These are phyloP conservation scores for Fusarium sororula DNA, from an alignment of 2,329 filamentous ascomycete species.

Conservation along the genomic window DNA sequence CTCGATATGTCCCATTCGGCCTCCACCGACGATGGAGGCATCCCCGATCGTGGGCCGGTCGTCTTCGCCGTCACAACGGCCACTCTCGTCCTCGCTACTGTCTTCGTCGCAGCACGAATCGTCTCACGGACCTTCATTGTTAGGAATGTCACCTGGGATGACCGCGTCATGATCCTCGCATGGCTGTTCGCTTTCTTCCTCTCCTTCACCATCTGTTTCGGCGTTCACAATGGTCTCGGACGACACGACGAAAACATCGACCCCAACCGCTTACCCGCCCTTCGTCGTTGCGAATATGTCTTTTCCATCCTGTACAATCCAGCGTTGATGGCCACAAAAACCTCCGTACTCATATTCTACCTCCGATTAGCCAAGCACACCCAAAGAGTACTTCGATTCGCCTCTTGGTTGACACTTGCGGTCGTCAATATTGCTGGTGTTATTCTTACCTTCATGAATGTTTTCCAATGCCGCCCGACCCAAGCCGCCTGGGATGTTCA, in stretches of 20 bases:
- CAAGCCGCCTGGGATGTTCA: constrained; percentile 69
- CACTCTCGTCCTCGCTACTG: constrained; percentile 73
- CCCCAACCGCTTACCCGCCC: constrained; percentile 54
- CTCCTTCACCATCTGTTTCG: constrained; percentile 72
- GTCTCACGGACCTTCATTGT: constrained; percentile 79
- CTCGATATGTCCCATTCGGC: constrained; percentile 42
- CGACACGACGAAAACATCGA: constrained; percentile 70
- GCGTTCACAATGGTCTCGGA: constrained; percentile 72
- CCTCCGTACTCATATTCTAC: constrained; percentile 92
- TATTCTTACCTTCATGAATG: constrained; percentile 84
- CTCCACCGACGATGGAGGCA: constrained; percentile 38
- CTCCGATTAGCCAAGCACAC: constrained; percentile 81
- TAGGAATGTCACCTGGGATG: constrained; percentile 76
- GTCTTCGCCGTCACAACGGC: constrained; percentile 77
- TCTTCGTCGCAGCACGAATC: constrained; percentile 80
- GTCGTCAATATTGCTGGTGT: constrained; percentile 82
- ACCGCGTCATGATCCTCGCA: constrained; percentile 81
- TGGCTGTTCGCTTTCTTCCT: constrained; percentile 78
- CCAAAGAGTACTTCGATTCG: constrained; percentile 78
- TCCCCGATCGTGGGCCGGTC: constrained; percentile 63
- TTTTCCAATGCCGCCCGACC: constrained; percentile 85
- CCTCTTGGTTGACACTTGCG: constrained; percentile 80
- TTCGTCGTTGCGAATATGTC: constrained; percentile 70
- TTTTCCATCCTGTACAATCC: constrained; percentile 80
- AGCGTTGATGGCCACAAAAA: constrained; percentile 89